These are phyloP conservation scores for Saccharomycopsis hybrid DNA, from an alignment of 1,139 yeast genomes.

Conservation along the genomic window DNA sequence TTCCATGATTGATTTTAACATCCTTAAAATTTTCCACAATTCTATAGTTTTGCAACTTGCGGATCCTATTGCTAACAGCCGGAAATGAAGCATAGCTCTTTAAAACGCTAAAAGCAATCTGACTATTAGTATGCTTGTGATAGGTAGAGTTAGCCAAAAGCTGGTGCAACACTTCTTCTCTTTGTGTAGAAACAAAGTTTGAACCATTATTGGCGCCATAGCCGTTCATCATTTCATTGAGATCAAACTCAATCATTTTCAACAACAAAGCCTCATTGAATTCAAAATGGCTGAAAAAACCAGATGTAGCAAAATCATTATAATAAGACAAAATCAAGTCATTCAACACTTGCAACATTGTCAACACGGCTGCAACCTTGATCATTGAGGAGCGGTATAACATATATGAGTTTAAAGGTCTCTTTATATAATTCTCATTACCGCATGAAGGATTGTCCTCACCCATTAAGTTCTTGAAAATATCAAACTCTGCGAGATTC, in stretches of 20 bases:
- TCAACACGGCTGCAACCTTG: constrained; percentile 13
- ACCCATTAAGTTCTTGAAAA: constrained; percentile 2
- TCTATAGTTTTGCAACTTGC: neutral
- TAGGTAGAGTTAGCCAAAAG: neutral
- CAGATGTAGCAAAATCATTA: neutral
- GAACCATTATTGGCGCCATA: neutral
- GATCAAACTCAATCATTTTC: constrained; percentile 3
- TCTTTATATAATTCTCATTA: constrained; percentile 10
- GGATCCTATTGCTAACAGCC: neutral
- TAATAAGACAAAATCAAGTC: constrained; percentile 1
- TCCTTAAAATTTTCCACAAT: neutral
- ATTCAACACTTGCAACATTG: constrained; percentile 8
- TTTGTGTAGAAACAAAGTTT: neutral
- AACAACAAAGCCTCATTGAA: neutral
- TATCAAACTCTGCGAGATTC: constrained; percentile 5
- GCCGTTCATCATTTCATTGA: neutral
- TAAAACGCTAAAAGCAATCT: neutral
- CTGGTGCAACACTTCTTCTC: neutral
- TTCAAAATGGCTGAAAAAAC: neutral
- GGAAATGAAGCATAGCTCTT: neutral
- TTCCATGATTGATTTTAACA: constrained; percentile 12
- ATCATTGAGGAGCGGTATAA: constrained; percentile 18
- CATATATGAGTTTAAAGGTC: constrained; percentile 20
- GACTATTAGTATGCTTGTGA: neutral
- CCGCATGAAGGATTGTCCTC: neutral